phyloP scores from a whole-genome alignment of 1,139 yeast genomes.

The Zygosaccharomyces pseudobailii region DNA sequence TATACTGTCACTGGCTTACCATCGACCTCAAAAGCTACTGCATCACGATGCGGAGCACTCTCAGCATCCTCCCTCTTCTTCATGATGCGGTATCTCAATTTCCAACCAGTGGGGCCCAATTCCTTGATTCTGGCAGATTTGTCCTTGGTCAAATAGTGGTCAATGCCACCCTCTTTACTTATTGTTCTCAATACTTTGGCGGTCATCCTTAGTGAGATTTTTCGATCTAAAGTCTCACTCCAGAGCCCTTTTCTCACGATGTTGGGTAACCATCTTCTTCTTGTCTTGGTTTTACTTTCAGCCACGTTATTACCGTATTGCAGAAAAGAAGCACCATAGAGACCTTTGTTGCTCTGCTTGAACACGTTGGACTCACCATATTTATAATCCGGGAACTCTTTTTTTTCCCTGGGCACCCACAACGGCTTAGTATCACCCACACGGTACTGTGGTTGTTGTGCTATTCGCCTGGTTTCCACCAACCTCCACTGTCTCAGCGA shows the following conservation, averaged over 20 bases:
- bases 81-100: slow-evolving; percentile 69
- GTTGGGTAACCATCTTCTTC: slow-evolving; percentile 80
- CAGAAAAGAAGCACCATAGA: slow-evolving; percentile 84
- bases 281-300: slow-evolving; percentile 69
- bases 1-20: slow-evolving; percentile 44
- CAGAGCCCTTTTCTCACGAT: slow-evolving; percentile 69
- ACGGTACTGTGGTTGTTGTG: slow-evolving; percentile 36
- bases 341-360: slow-evolving; percentile 82
- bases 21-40: slow-evolving; percentile 31
- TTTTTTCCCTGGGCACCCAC: slow-evolving; percentile 45
- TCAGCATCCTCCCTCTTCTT: slow-evolving; percentile 32
- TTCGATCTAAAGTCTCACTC: slow-evolving; percentile 69
- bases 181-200: slow-evolving; percentile 81
- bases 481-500: slow-evolving; percentile 35
- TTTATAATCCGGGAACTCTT: slow-evolving; percentile 69
- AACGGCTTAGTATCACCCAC: slow-evolving; percentile 45
- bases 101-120: slow-evolving; percentile 90
- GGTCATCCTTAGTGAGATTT: slow-evolving; percentile 58
- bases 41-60: slow-evolving; percentile 34
- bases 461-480: slow-evolving; percentile 40
- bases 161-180: slow-evolving; percentile 91
- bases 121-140: slow-evolving; percentile 87
- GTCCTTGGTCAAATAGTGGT: slow-evolving; percentile 78
- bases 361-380: slow-evolving; percentile 73
- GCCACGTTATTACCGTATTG: slow-evolving; percentile 74